Conservation (phyloP, 176 grass and related monocot species). For the Themeda triandra region DNA sequence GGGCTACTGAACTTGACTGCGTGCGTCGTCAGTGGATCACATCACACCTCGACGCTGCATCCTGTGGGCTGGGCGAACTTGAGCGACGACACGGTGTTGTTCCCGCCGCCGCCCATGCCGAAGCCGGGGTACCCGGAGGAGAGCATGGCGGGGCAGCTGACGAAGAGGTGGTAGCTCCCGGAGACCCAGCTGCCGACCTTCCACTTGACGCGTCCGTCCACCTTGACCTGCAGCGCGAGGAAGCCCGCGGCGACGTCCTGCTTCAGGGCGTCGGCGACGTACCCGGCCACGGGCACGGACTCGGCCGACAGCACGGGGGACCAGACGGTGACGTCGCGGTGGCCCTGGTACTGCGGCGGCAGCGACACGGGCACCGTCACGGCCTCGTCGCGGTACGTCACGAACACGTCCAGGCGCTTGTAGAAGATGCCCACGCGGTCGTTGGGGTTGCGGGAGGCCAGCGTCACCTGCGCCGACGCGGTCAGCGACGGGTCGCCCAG, state of each 20-base stretch:
- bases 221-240: constrained; percentile 37
- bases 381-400: constrained; percentile 53
- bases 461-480: constrained; percentile 54
- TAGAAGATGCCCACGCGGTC: constrained; percentile 55
- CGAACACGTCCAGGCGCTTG: constrained; percentile 37
- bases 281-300: constrained; percentile 8
- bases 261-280: constrained; percentile 30
- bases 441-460: constrained; percentile 81
- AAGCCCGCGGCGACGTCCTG: constrained; percentile 39
- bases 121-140: background rate
- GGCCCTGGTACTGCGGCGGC: constrained; percentile 47
- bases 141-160: constrained; percentile 68
- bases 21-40: too few species aligned
- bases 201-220: constrained; percentile 54
- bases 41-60: constrained; percentile 60
- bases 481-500: constrained; percentile 54
- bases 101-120: background rate
- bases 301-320: constrained; percentile 41
- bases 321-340: constrained; percentile 62
- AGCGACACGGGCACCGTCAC: constrained; percentile 50
- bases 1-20: too few species aligned
- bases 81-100: constrained; percentile 15
- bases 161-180: constrained; percentile 63
- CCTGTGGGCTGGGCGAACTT: constrained; percentile 47
- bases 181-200: constrained; percentile 65